phyloP scores from a whole-genome alignment of 352 stramenopile species.

The Phytophthora palmivora region DNA sequence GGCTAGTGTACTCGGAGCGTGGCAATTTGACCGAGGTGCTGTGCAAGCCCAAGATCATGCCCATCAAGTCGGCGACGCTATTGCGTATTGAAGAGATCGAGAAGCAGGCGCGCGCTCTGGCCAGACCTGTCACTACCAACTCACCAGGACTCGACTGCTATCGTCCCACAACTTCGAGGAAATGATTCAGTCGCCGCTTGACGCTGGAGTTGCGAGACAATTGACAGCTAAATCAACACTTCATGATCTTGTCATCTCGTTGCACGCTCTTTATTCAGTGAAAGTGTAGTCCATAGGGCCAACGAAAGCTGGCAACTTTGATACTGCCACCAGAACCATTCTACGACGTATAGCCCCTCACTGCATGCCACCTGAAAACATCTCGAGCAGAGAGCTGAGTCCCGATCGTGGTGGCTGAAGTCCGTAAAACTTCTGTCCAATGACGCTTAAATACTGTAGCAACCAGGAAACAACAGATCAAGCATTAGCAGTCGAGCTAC shows the following conservation, averaged over 20 bases:
- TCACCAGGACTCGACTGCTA: conserved; percentile 27
- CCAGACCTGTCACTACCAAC: conserved; percentile 31
- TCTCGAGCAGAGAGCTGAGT: conserved; percentile 84
- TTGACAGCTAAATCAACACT: too few relatives aligned
- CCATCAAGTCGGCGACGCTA: conserved; percentile 89
- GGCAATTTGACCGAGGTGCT: conserved; percentile 87
- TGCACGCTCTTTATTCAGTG: conserved; percentile 17
- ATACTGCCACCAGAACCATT: conserved; percentile 7
- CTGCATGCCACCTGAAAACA: conserved; percentile 87
- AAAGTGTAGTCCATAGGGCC: not conserved
- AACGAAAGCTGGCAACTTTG: not conserved
- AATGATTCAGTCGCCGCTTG: conserved; percentile 9
- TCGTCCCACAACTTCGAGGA: conserved; percentile 22
- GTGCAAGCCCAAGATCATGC: conserved; percentile 92
- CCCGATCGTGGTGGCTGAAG: conserved; percentile 80
- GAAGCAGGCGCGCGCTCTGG: conserved; percentile 58
- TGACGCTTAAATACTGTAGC: conserved; percentile 81
- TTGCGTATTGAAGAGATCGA: conserved; percentile 89
- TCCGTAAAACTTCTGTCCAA: conserved; percentile 88
- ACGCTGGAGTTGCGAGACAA: too few relatives aligned
- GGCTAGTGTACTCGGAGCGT: conserved; percentile 90
- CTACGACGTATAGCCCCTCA: conserved; percentile 22
- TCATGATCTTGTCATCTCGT: too few relatives aligned
- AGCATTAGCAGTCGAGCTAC: conserved; percentile 8
- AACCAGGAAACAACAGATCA: conserved; percentile 10